Conservation (phyloP, 805 yeast species). For the Kazachstania africana region DNA sequence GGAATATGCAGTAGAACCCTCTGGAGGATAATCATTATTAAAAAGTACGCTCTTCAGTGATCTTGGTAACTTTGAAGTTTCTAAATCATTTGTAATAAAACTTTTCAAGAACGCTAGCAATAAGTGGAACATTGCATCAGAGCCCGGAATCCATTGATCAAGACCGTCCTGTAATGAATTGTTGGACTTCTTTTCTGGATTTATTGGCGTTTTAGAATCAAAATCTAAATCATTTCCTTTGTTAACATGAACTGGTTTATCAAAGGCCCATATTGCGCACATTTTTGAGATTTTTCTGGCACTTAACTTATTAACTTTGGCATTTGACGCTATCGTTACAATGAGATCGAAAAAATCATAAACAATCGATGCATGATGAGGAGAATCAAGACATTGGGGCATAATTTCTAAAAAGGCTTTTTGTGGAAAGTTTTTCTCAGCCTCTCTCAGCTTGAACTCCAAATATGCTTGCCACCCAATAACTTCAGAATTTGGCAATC, state of each 20-base stretch:
- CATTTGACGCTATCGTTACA: conserved; percentile 65
- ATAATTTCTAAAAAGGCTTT: conserved; percentile 68
- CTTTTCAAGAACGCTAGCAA: conserved; percentile 66
- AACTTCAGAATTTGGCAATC: conserved; percentile 67
- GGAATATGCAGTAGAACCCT: conserved; percentile 27
- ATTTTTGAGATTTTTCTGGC: conserved; percentile 71
- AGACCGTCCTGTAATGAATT: conserved; percentile 56
- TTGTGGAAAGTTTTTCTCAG: conserved; percentile 52
- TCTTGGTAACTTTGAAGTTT: conserved; percentile 43
- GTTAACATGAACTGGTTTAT: conserved; percentile 14
- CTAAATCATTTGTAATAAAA: conserved; percentile 57
- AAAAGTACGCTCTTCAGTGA: conserved; percentile 54
- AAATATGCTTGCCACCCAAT: conserved; percentile 81
- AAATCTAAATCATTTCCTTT: conserved; percentile 21
- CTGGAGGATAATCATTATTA: conserved; percentile 68
- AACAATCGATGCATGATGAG: conserved; percentile 82
- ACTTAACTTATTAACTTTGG: conserved; percentile 64
- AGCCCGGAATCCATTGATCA: conserved; percentile 65
- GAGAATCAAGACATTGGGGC: conserved; percentile 74
- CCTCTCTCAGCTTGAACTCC: conserved; percentile 54
- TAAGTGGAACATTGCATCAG: conserved; percentile 78
- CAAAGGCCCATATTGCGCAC: conserved; percentile 86
- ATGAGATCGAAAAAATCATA: conserved; percentile 78
- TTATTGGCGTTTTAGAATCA: conserved; percentile 7
- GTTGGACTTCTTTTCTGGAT: conserved; percentile 10